Evolutionary conservation across 495 filamentous ascomycete species (phyloP).

Genomic region (Penicillium alfredii): DNA sequence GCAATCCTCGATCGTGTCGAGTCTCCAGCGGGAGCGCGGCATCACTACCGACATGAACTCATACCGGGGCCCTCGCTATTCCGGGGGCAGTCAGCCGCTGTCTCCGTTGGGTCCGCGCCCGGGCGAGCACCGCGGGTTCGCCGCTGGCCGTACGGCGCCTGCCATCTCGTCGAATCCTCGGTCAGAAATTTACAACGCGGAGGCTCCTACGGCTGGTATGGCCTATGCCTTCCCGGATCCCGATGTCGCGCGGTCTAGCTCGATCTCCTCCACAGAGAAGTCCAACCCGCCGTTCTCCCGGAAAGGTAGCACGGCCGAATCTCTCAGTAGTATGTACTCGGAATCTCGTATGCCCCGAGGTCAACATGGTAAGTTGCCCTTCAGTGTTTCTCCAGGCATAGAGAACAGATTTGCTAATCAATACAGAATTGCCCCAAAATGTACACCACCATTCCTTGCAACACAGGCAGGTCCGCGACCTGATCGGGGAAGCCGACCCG

Average conservation of each 20-base stretch:
- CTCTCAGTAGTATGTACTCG: constrained; percentile 69
- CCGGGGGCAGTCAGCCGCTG: constrained; percentile 36
- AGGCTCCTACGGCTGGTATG: constrained; percentile 74
- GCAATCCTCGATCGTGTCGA: constrained; percentile 63
- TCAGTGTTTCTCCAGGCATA: background rate
- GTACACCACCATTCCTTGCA: constrained; percentile 74
- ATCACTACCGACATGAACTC: constrained; percentile 47
- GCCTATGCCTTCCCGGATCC: constrained; percentile 80
- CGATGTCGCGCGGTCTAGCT: constrained; percentile 51
- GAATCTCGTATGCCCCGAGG: constrained; percentile 65
- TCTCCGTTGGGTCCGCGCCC: constrained; percentile 45
- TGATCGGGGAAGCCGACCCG: constrained; percentile 56
- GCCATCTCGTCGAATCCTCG: constrained; percentile 70
- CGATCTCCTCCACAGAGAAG: constrained; percentile 51
- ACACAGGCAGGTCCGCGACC: constrained; percentile 61
- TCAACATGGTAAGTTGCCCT: constrained; percentile 48
- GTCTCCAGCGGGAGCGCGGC: constrained; percentile 52
- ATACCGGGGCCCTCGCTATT: constrained; percentile 51
- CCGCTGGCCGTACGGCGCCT: constrained; percentile 59
- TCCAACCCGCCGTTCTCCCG: constrained; percentile 48
- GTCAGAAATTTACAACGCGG: constrained; percentile 72
- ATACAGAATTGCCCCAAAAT: constrained; percentile 39
- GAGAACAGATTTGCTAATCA: constrained; percentile 8
- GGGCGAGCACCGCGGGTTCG: constrained; percentile 48
- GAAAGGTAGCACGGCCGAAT: constrained; percentile 67